phyloP scores from a whole-genome alignment of 208 protist genomes.

The Trypanosoma scelopori region DNA sequence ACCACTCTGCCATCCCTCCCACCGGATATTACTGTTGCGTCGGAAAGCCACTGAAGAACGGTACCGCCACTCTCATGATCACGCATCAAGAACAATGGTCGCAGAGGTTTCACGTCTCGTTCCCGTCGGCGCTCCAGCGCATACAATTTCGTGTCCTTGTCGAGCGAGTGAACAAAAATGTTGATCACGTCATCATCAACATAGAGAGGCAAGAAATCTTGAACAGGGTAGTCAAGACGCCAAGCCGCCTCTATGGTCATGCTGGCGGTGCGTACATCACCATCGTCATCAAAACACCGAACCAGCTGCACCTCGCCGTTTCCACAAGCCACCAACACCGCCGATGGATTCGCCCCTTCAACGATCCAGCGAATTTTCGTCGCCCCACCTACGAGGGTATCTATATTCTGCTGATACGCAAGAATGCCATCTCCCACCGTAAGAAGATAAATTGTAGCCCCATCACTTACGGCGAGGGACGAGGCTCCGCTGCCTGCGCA shows the following conservation, averaged over 20 bases:
- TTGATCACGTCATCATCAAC: constrained; percentile 54
- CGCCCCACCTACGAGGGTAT: constrained; percentile 17
- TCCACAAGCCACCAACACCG: constrained; percentile 47
- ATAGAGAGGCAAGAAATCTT: constrained; percentile 50
- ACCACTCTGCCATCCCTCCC: constrained; percentile 64
- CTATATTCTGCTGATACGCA: not conserved
- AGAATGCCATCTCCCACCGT: constrained; percentile 15
- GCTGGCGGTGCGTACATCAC: constrained; percentile 25
- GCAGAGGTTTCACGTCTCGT: constrained; percentile 47
- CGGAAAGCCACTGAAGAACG: constrained; percentile 36
- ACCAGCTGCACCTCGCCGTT: constrained; percentile 73
- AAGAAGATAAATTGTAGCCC: constrained; percentile 19
- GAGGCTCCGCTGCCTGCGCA: constrained; percentile 20
- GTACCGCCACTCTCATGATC: constrained; percentile 73
- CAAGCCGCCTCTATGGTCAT: constrained; percentile 56
- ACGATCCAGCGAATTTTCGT: constrained; percentile 35
- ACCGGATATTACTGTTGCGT: constrained; percentile 51
- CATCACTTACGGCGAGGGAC: constrained; percentile 23
- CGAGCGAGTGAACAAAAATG: constrained; percentile 69
- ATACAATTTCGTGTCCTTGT: constrained; percentile 88
- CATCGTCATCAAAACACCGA: constrained; percentile 25
- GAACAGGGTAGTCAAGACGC: constrained; percentile 79
- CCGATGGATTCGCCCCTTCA: constrained; percentile 10
- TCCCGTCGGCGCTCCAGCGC: constrained; percentile 63
- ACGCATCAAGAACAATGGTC: constrained; percentile 73